These are phyloP conservation scores for Astragalus glycyphyllos DNA, from an alignment of 306 rosid species.

Conservation along the genomic window DNA sequence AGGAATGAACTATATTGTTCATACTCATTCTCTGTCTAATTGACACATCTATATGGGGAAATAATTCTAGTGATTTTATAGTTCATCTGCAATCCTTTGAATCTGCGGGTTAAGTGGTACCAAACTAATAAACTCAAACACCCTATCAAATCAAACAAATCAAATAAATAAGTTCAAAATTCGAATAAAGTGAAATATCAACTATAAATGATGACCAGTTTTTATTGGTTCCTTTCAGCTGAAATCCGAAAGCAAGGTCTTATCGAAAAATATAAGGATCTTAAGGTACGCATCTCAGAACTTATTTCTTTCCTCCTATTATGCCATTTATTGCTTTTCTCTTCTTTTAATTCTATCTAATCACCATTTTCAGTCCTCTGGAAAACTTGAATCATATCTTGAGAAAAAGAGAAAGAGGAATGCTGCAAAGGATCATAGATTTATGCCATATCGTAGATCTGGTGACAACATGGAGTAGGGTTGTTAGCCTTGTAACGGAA, in stretches of 20 bases:
- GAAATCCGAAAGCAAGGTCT: constrained; percentile 74
- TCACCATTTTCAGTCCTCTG: constrained; percentile 60
- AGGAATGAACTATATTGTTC: background rate
- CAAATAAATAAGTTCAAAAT: constrained; percentile 12
- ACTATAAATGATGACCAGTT: constrained; percentile 35
- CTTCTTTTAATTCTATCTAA: constrained; percentile 13
- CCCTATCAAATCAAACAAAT: constrained; percentile 12
- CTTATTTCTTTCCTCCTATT: background rate
- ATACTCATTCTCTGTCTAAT: background rate
- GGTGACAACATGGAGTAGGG: constrained; percentile 41
- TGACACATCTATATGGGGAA: background rate
- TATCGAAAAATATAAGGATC: constrained; percentile 65
- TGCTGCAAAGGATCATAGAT: constrained; percentile 79
- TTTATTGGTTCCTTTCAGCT: constrained; percentile 56
- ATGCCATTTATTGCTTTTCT: constrained; percentile 1
- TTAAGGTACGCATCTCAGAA: constrained; percentile 60
- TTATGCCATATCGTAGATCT: constrained; percentile 78
- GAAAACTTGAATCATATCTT: constrained; percentile 73
- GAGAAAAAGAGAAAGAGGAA: constrained; percentile 84
- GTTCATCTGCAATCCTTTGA: constrained; percentile 2
- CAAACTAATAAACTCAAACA: constrained; percentile 2
- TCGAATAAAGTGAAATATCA: constrained; percentile 3
- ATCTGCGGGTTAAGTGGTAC: background rate
- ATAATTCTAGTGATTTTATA: constrained; percentile 6
- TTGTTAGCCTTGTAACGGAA: constrained; percentile 12